Percentiles rank a stretch among this genome's conserved stretches.
Evolutionary conservation across 345 rosid species (phyloP).

Genomic region (Clausena lansium): DNA sequence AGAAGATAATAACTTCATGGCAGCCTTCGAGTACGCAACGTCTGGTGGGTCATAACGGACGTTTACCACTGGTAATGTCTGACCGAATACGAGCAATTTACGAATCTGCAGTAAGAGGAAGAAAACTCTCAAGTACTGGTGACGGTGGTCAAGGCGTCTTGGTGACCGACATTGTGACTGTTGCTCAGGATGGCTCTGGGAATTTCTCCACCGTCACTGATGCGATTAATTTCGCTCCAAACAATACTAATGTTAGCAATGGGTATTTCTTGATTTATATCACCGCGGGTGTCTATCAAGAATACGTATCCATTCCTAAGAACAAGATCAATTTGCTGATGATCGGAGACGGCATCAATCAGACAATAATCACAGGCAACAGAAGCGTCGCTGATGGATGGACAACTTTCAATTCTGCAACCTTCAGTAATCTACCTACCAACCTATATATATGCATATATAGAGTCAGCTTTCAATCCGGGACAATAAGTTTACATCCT

Average conservation of each 20-base stretch:
- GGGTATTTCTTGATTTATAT: conserved; percentile 48
- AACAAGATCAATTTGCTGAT: conserved; percentile 43
- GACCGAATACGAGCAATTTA: conserved; percentile 19
- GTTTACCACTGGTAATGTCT: conserved; percentile 34
- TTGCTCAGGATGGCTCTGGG: conserved; percentile 30
- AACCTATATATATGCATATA: too few species aligned
- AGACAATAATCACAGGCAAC: conserved; percentile 44
- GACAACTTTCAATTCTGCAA: conserved; percentile 53
- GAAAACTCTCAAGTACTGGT: conserved; percentile 17
- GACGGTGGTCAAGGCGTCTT: neutral
- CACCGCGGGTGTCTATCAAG: conserved; percentile 39
- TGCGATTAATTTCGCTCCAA: neutral
- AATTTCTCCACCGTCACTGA: neutral
- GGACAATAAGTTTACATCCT: too few species aligned
- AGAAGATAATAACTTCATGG: conserved; percentile 16
- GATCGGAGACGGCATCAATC: conserved; percentile 46
- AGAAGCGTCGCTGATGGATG: conserved; percentile 43
- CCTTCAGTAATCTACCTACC: conserved; percentile 35
- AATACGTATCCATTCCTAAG: conserved; percentile 39
- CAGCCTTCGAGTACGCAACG: conserved; percentile 7
- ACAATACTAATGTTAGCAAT: neutral
- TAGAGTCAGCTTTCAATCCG: too few species aligned
- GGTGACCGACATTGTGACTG: conserved; percentile 38
- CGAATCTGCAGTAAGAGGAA: conserved; percentile 22
- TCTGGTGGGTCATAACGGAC: conserved; percentile 21